Percentiles rank a stretch among this genome's conserved stretches.
Conservation (phyloP, 2,329 filamentous ascomycete genomes). For the Macroventuria anomochaeta region DNA sequence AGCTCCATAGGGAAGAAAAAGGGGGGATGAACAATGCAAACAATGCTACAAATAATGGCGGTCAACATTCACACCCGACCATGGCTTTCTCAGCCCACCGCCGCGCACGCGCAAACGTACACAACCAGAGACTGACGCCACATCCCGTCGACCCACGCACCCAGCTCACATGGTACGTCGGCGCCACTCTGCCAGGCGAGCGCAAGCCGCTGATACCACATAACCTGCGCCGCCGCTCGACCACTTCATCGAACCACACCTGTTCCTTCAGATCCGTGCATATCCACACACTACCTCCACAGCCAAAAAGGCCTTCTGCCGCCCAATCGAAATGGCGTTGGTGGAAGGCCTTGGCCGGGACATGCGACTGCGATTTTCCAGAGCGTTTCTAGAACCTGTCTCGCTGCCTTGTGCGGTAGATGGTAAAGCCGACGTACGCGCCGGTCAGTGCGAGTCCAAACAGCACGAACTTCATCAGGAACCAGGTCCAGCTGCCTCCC, state of each 20-base stretch:
- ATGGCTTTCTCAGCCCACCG: slow-evolving; percentile 3
- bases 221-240: slow-evolving; percentile 1
- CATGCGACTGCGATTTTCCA: background rate
- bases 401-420: slow-evolving; percentile 71
- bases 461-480: slow-evolving; percentile 81
- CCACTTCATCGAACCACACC: slow-evolving; percentile 4
- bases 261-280: slow-evolving; percentile 3
- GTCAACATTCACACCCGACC: background rate
- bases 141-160: slow-evolving; percentile 10
- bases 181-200: slow-evolving; percentile 2
- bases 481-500: slow-evolving; percentile 70
- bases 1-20: background rate
- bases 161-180: slow-evolving; percentile 15
- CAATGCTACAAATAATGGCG: slow-evolving; percentile 5
- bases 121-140: slow-evolving; percentile 14
- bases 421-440: slow-evolving; percentile 84
- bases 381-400: slow-evolving; percentile 52
- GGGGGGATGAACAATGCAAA: slow-evolving; percentile 4
- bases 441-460: slow-evolving; percentile 74
- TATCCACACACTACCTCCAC: slow-evolving; percentile 6
- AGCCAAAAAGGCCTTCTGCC: background rate
- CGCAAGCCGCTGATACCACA: slow-evolving; percentile 1
- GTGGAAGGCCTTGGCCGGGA: background rate
- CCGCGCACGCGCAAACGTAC: background rate
- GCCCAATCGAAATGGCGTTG: slow-evolving; percentile 11